Base-by-base conservation (phyloP, 2,329 filamentous ascomycete genomes). In the Thielaviopsis euricoi region DNA sequence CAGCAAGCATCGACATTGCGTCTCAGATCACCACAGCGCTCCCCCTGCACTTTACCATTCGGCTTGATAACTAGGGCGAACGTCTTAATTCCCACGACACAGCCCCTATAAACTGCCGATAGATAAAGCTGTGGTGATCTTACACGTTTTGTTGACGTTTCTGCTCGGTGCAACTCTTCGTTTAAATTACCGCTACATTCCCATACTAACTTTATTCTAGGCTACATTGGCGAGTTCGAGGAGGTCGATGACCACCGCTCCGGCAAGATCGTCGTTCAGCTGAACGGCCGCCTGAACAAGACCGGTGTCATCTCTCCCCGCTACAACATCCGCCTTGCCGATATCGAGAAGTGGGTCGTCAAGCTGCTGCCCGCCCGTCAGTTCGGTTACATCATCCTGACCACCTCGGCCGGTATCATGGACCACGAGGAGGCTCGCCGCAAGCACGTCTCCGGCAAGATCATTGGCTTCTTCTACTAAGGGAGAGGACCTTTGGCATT, bases 51-150 rank as follows among this genome's bases (percentile, higher is more conserved):
- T 60, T 53, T 54, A 65, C 65, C 67, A 69, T 84, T 93, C 93
- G 91, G 90, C 86, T 86, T 96, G 89, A 97, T 97, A 97, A 97
- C 93, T 98, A 95, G 91, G 73, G 88, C 86, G 85, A 89, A 82
- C 83, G 85, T 91, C 85, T 82, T 81, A 73, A 65, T 65, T 65
- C 73, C 79, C 75, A 96, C 89, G 87, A 86, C 84, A 80, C 85
- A 83, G 89, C 91, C 89, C 90, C 89, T 98, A 97, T 98, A 97
- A 97, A 83, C 94, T 83, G 83, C 89, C 91, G 93, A 94, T 87
- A 98, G 76, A 98, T 93, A 73, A 77, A 87, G 71, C 67, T 70
- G 73, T 73, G 85, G 85, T 82, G 85, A 86, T 91, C 89, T 96
- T 95, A 95, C 89, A 95, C 86, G 86, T 94, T 89, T 83, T 85